A percentile compares a stretch with the other conserved stretches of the same genome.
Evolutionary conservation across 352 stramenopile species (phyloP).

Genomic region (Lagenidium sp.): DNA sequence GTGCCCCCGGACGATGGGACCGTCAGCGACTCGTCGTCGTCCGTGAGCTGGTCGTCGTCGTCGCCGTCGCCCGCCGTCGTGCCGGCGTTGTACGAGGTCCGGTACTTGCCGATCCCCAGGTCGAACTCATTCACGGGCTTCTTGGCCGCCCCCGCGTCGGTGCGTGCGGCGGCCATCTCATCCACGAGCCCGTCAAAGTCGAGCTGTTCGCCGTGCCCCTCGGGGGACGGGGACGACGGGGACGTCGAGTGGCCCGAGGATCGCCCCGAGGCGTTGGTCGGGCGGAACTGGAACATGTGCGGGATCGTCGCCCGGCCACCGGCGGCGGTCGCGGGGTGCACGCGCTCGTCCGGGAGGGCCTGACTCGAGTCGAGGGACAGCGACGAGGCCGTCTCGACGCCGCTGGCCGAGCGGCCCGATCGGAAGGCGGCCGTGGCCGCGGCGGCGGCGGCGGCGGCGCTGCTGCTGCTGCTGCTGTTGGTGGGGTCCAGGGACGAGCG

Average conservation of each 20-base stretch:
- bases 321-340: too few species aligned
- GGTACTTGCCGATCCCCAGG: constrained; percentile 10
- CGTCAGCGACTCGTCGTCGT: background rate
- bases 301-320: constrained; percentile 18
- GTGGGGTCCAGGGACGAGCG: too few species aligned
- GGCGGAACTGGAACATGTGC: constrained; percentile 61
- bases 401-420: constrained; percentile 18
- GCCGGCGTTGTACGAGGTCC: constrained; percentile 5
- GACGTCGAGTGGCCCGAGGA: constrained; percentile 25
- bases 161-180: constrained; percentile 12
- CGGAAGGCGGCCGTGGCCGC: constrained; percentile 9
- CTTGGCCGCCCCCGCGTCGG: constrained; percentile 11
- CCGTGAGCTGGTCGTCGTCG: background rate
- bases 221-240: constrained; percentile 3
- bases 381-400: too few species aligned
- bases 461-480: constrained; percentile 5
- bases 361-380: too few species aligned
- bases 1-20: too few species aligned
- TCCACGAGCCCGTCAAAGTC: constrained; percentile 18
- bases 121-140: constrained; percentile 15
- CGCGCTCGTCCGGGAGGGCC: too few species aligned
- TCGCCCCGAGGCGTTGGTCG: constrained; percentile 22
- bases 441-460: constrained; percentile 14
- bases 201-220: constrained; percentile 14
- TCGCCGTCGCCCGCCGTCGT: background rate